A percentile compares a stretch with the other conserved stretches of the same genome.
phyloP scores from a whole-genome alignment of 371 early-diverging fungal species.

The Lichtheimia ramosa region DNA sequence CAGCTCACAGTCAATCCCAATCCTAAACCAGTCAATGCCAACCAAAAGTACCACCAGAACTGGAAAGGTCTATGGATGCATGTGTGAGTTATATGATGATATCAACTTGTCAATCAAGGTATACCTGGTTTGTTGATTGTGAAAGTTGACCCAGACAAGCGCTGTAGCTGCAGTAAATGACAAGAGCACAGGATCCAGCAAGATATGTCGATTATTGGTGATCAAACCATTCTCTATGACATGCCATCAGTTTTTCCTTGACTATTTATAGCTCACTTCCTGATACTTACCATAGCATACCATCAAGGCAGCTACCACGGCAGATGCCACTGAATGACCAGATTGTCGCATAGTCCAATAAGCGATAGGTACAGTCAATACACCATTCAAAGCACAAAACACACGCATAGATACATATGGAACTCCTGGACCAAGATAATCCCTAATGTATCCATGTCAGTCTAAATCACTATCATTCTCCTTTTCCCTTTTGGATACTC shows the following conservation, averaged over 20 bases:
- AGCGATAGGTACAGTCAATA: slow-evolving; percentile 46
- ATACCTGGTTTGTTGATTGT: slow-evolving; percentile 62
- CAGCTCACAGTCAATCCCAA: slow-evolving; percentile 70
- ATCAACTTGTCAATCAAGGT: background rate
- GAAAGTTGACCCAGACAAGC: slow-evolving; percentile 83
- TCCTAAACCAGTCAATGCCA: slow-evolving; percentile 69
- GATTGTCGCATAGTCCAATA: slow-evolving; percentile 45
- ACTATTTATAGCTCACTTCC: background rate
- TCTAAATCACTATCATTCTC: background rate
- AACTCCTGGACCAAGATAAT: slow-evolving; percentile 40
- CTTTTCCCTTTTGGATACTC: slow-evolving; percentile 24
- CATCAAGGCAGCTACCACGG: slow-evolving; percentile 44
- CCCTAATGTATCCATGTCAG: slow-evolving; percentile 16
- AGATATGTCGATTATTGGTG: slow-evolving; percentile 87
- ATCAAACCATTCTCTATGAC: slow-evolving; percentile 61
- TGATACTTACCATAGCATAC: slow-evolving; percentile 41
- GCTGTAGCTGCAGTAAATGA: slow-evolving; percentile 76
- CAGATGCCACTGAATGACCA: slow-evolving; percentile 46
- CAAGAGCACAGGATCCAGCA: slow-evolving; percentile 87
- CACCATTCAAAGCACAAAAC: slow-evolving; percentile 40
- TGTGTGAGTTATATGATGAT: background rate
- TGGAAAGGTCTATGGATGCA: slow-evolving; percentile 55
- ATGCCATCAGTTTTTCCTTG: background rate
- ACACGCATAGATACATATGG: slow-evolving; percentile 45
- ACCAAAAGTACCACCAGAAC: slow-evolving; percentile 76